These are phyloP conservation scores for Geosmithia flava DNA, from an alignment of 2,329 filamentous ascomycete species.

Conservation along the genomic window DNA sequence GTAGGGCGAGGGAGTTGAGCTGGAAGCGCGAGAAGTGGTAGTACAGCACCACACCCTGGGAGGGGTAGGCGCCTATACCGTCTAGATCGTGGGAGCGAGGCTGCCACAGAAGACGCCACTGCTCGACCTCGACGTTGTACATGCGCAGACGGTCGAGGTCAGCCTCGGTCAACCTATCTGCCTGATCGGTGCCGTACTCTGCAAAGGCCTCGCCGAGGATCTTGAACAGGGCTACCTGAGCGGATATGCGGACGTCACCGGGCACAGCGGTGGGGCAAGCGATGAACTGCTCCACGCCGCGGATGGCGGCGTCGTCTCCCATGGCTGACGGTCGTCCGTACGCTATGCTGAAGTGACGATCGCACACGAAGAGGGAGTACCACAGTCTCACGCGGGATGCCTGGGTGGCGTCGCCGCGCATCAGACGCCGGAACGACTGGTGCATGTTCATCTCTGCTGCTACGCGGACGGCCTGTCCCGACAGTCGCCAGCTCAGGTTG, in stretches of 20 bases:
- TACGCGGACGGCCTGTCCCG: slow-evolving; percentile 44
- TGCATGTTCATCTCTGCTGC: slow-evolving; percentile 43
- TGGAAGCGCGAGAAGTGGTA: slow-evolving; percentile 8
- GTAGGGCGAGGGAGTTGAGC: slow-evolving; percentile 6
- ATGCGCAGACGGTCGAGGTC: slow-evolving; percentile 4
- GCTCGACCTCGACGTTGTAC: slow-evolving; percentile 6
- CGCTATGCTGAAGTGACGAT: slow-evolving; percentile 18
- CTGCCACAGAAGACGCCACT: slow-evolving; percentile 4
- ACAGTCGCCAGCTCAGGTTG: slow-evolving; percentile 48
- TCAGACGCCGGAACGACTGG: slow-evolving; percentile 34
- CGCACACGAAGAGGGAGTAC: slow-evolving; percentile 29
- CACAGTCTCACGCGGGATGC: slow-evolving; percentile 44
- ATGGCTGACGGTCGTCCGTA: slow-evolving; percentile 18
- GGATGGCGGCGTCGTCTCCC: slow-evolving; percentile 6
- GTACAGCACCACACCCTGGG: slow-evolving; percentile 5
- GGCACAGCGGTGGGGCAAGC: slow-evolving; percentile 4
- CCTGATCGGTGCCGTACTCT: slow-evolving; percentile 5
- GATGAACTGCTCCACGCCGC: slow-evolving; percentile 13
- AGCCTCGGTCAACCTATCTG: background rate
- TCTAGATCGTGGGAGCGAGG: slow-evolving; percentile 3
- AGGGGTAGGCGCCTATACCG: slow-evolving; percentile 4
- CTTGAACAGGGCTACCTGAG: slow-evolving; percentile 6
- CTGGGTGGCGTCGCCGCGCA: slow-evolving; percentile 31
- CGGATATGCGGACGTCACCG: slow-evolving; percentile 5
- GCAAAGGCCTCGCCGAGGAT: slow-evolving; percentile 5